Base-by-base conservation (phyloP, 495 filamentous ascomycete genomes). In the Hamigera avellanea region DNA sequence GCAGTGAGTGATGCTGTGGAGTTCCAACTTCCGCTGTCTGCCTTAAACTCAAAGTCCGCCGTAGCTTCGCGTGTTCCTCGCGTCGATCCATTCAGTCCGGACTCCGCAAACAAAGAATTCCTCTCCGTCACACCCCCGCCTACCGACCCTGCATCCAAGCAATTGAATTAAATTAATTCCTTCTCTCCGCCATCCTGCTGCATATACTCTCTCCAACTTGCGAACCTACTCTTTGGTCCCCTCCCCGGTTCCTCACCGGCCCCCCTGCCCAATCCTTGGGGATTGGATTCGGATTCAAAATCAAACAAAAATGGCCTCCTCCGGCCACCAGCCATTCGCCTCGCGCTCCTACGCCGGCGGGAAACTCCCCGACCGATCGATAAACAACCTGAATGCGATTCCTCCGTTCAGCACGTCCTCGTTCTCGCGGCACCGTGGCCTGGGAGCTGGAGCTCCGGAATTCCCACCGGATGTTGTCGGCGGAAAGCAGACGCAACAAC, bases 351-450 rank as follows among this genome's bases (percentile, higher is more conserved):
- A 65, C 46, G 56, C 55, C 28, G 53, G 61, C 37, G 52, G 59
- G 38, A 71, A 70, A 48, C 50, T 73, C 1, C 65, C 69, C 26
- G 69, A 73, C 17, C 69, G 69, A 26, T 64, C 66, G 2, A 32
- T 58, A 36, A 62, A 57, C 38, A 62, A 57, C 38, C 19, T 49
- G 12, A 66, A 64, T 44, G 52, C 59, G 26, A 50, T 59, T 36
- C 60, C 66, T 8, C 28, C 28, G 10, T 70, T 71, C 55, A 65
- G 62, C 46, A 57, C 67, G 16, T 68, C 67, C 0, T 61, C 65
- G 1, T 64, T 66, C 49, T 54, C 61, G 23, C 53, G 62, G 28
- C 55, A 54, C 35, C 56, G 59, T 16, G 55, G 50, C 19, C 41
- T 61, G 10, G 59, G 48, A 14, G 47, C 26, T 39, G 23, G 16